Conservation (phyloP, 2,329 filamentous ascomycete species). For the Pseudomassariella vexata region DNA sequence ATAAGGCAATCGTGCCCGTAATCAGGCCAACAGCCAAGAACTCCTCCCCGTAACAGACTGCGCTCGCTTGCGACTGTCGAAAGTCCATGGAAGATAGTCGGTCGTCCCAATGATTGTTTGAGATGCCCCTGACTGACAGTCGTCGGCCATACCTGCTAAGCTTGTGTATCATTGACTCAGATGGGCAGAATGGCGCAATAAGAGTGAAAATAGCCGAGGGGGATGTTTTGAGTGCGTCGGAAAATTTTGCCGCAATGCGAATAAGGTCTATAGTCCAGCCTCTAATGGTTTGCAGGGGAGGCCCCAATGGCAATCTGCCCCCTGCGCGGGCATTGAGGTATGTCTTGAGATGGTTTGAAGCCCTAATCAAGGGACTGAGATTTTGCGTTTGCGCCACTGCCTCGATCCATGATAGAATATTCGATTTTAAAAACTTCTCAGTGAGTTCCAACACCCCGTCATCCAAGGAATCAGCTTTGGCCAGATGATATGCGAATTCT, state of each 20-base stretch:
- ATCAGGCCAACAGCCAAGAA: too few species aligned
- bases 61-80: background rate
- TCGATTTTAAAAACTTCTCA: too few species aligned
- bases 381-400: background rate
- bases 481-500: background rate
- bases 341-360: conserved; percentile 16
- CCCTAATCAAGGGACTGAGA: conserved; percentile 6
- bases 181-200: conserved; percentile 29
- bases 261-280: conserved; percentile 26
- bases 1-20: too few species aligned
- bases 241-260: conserved; percentile 26
- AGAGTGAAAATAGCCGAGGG: conserved; percentile 28
- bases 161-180: conserved; percentile 10
- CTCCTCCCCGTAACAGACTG: too few species aligned
- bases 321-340: conserved; percentile 18
- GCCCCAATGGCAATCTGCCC: conserved; percentile 15
- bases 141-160: conserved; percentile 8
- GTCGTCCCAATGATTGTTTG: conserved; percentile 13
- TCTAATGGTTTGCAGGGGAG: conserved; percentile 15
- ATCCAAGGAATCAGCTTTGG: too few species aligned
- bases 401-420: too few species aligned
- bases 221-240: conserved; percentile 14
- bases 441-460: too few species aligned
- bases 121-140: conserved; percentile 10
- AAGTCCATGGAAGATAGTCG: conserved; percentile 7